A percentile compares a stretch with the other conserved stretches of the same genome.
phyloP scores from a whole-genome alignment of 2,329 filamentous ascomycete genomes.

The Claviceps fusiformis region DNA sequence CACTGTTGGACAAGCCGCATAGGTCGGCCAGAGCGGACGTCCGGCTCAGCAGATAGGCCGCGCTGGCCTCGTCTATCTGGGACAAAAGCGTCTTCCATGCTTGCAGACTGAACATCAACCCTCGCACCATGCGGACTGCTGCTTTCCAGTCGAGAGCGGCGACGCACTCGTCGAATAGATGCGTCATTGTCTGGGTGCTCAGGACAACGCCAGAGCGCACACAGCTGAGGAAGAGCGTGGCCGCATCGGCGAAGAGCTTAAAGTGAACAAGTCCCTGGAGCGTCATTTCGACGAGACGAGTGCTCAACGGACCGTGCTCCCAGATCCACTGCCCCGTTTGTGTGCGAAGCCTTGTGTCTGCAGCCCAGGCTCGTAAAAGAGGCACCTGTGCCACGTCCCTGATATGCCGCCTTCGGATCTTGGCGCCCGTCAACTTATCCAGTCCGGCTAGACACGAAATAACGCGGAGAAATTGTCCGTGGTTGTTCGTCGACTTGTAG shows the following conservation, averaged over 20 bases:
- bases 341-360: constrained; percentile 12
- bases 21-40: constrained; percentile 23
- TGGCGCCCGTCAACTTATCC: constrained; percentile 25
- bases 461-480: constrained; percentile 28
- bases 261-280: constrained; percentile 36
- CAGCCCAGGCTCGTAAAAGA: constrained; percentile 17
- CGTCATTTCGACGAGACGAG: constrained; percentile 29
- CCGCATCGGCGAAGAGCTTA: constrained; percentile 29
- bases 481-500: constrained; percentile 28
- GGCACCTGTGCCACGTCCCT: constrained; percentile 17
- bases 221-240: constrained; percentile 25
- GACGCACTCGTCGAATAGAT: constrained; percentile 29
- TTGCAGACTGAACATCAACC: constrained; percentile 13
- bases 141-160: constrained; percentile 26
- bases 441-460: constrained; percentile 32
- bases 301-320: constrained; percentile 25
- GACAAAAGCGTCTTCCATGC: constrained; percentile 15
- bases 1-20: constrained; percentile 15
- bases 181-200: constrained; percentile 18
- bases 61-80: constrained; percentile 9
- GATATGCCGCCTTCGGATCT: constrained; percentile 22
- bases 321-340: constrained; percentile 23
- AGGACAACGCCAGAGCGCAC: constrained; percentile 22
- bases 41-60: constrained; percentile 17
- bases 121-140: constrained; percentile 17